Percentiles rank a stretch among this genome's conserved stretches.
These are phyloP conservation scores for Coniferiporia weirii DNA, from an alignment of 1,284 basidiomycete species.

Conservation along the genomic window DNA sequence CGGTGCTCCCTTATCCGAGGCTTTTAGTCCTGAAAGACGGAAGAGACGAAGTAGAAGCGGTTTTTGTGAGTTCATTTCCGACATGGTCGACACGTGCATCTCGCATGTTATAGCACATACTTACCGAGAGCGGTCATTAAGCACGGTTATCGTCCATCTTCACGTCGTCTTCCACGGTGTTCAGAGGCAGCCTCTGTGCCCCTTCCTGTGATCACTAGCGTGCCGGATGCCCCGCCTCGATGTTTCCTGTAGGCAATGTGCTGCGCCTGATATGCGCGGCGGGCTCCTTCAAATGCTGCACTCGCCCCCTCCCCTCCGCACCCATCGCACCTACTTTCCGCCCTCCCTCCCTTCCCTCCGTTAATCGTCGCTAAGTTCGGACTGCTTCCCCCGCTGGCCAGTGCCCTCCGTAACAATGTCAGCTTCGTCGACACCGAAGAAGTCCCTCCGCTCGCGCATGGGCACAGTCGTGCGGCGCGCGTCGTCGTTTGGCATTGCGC, in stretches of 20 bases:
- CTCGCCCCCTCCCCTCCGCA: not conserved
- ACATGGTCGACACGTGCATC: conserved; percentile 9
- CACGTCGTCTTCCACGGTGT: not conserved
- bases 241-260: conserved; percentile 17
- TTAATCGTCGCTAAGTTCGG: not conserved
- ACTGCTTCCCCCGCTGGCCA: too few relatives aligned
- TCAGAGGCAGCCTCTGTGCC: not conserved
- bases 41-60: not conserved
- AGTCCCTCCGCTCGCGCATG: conserved; percentile 31
- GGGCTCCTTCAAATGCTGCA: conserved; percentile 12
- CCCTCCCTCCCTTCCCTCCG: not conserved
- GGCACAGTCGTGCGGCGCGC: conserved; percentile 46
- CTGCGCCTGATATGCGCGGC: conserved; percentile 15
- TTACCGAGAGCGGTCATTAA: not conserved
- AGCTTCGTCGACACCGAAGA: conserved; percentile 8
- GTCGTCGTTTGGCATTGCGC: conserved; percentile 33
- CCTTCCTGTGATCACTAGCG: conserved; percentile 6
- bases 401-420: not conserved
- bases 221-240: conserved; percentile 11
- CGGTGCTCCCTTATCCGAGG: not conserved
- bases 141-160: conserved; percentile 8
- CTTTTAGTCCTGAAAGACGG: not conserved
- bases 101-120: conserved; percentile 1
- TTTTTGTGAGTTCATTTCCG: conserved; percentile 2
- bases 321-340: conserved; percentile 1